These are phyloP conservation scores for Lithohypha guttulata DNA, from an alignment of 2,329 filamentous ascomycete species.

Conservation along the genomic window DNA sequence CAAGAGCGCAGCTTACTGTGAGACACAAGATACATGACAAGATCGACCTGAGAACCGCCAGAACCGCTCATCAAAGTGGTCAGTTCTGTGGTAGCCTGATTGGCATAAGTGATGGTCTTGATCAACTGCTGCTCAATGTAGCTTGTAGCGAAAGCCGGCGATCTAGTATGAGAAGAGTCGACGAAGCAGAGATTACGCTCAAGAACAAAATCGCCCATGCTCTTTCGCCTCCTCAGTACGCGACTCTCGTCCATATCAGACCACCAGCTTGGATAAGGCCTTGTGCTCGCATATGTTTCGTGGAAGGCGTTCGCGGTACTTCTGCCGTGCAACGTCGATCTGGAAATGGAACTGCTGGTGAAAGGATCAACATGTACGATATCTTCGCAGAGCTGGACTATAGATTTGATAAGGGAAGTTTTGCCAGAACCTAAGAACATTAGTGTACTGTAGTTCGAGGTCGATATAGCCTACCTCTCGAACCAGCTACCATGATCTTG, in stretches of 20 bases:
- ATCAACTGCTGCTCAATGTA: slow-evolving; percentile 64
- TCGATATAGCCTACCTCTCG: slow-evolving; percentile 46
- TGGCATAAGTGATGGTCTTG: slow-evolving; percentile 50
- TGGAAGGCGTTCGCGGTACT: slow-evolving; percentile 6
- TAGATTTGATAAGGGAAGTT: slow-evolving; percentile 76
- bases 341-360: slow-evolving; percentile 17
- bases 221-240: slow-evolving; percentile 53
- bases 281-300: slow-evolving; percentile 69
- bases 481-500: slow-evolving; percentile 79
- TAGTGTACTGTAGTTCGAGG: slow-evolving; percentile 7
- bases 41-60: slow-evolving; percentile 74
- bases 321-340: neutral
- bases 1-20: slow-evolving; percentile 47
- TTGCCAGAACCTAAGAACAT: slow-evolving; percentile 61
- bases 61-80: slow-evolving; percentile 67
- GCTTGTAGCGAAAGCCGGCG: slow-evolving; percentile 45
- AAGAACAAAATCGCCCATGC: slow-evolving; percentile 63
- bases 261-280: slow-evolving; percentile 84
- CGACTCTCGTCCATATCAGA: slow-evolving; percentile 61
- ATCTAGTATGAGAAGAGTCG: slow-evolving; percentile 57
- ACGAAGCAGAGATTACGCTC: slow-evolving; percentile 92
- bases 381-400: slow-evolving; percentile 76
- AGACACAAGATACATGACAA: slow-evolving; percentile 69
- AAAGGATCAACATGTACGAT: slow-evolving; percentile 82
- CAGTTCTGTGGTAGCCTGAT: slow-evolving; percentile 62